phyloP scores from a whole-genome alignment of 768 basidiomycete genomes.

The Steccherinum ochraceum region DNA sequence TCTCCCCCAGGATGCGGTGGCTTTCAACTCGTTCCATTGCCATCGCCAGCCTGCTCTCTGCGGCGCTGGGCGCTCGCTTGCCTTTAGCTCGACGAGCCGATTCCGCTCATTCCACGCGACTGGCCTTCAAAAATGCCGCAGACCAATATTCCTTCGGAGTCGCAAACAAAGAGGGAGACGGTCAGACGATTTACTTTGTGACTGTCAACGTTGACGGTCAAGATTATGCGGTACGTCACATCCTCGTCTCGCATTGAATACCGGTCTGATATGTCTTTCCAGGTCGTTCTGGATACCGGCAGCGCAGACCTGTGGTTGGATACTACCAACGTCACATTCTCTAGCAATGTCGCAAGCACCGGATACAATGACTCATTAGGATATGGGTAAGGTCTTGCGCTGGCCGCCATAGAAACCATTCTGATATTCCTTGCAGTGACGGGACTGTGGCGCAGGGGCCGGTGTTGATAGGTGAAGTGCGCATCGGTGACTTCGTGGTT shows the following conservation, averaged over 20 bases:
- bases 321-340: constrained; percentile 5
- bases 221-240: neutral
- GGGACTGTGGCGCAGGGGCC: constrained; percentile 7
- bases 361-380: neutral
- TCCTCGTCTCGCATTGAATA: too few relatives aligned
- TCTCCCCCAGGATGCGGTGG: too few relatives aligned
- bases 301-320: constrained; percentile 13
- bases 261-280: too few relatives aligned
- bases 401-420: too few relatives aligned
- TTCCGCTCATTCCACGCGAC: neutral
- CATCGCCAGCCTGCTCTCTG: neutral
- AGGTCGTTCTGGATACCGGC: constrained; percentile 12
- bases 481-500: constrained; percentile 8
- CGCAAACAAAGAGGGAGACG: neutral
- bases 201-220: neutral
- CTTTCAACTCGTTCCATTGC: neutral
- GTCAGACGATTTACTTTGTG: neutral
- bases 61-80: neutral
- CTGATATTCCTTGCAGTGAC: constrained; percentile 9
- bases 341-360: constrained; percentile 1
- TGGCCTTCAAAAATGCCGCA: neutral
- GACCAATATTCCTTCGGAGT: neutral
- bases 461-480: constrained; percentile 3
- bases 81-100: neutral
- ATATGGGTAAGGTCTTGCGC: neutral